Base-by-base conservation (phyloP, 1,139 yeast genomes). In the Debaryomycetaceae sp. region DNA sequence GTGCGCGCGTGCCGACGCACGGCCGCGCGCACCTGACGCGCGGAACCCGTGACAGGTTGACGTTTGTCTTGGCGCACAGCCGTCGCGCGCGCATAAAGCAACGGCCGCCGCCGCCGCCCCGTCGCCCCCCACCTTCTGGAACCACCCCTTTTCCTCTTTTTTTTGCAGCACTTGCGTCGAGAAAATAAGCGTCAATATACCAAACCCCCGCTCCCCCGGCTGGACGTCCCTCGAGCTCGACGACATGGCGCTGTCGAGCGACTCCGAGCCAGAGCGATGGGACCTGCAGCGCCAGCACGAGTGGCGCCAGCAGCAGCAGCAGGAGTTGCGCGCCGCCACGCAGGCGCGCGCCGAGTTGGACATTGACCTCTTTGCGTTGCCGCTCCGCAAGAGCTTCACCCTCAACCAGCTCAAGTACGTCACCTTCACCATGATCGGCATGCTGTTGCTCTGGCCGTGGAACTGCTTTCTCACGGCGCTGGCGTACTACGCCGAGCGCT, bases 381-480 rank as follows among this genome's bases (percentile, higher is more conserved):
- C 45, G 3, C 37, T 41, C 18, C 39, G 39, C 11, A 22, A 43
- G 20, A 34, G 40, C 18, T 21, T 60, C 24, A 45, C 46, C 15
- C 45, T 71, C 12, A 54, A 69, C 1, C 63, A 58, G 33, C 50
- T 78, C 16, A 71, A 71, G 32, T 85, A 84, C 48, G 28, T 70
- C 13, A 75, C 93, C 0, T 85, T 81, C 47, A 51, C 79, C 18
- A 45, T 75, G n/a, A 68, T 84, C 8, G 96, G 96, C 0, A 61
- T 83, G 5, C 81, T 91, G 1, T 61, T 83, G 23, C 65, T 91
- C 25, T 91, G 97, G 97, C 97, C 98, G 0, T 91, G 97, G 96
- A 91, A 91, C 61, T 78, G 94, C 43, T 81, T 88, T 44, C 60
- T 91, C 7, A 79, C 94, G 1, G 96, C 96, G 0, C 74, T 94